phyloP scores from a whole-genome alignment of 2,329 filamentous ascomycete species.

The Alternaria sp. region DNA sequence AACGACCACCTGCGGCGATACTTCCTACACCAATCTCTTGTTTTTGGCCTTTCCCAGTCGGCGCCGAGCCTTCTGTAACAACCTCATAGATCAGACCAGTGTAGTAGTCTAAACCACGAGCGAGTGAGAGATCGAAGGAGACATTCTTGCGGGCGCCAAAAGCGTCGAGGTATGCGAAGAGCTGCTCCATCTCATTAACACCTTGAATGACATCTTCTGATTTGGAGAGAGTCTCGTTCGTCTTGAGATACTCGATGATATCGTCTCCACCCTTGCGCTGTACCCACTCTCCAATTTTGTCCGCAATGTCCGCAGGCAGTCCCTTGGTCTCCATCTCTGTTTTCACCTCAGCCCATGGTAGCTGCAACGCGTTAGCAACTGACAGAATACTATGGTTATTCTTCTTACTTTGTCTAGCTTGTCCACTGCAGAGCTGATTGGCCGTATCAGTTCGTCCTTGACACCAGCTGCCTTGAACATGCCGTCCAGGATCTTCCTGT shows the following conservation, averaged over 20 bases:
- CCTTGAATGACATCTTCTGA: conserved; percentile 76
- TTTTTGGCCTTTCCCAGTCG: conserved; percentile 51
- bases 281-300: conserved; percentile 89
- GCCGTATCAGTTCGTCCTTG: conserved; percentile 83
- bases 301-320: conserved; percentile 76
- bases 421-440: conserved; percentile 92
- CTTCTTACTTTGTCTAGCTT: conserved; percentile 83
- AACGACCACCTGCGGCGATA: conserved; percentile 88
- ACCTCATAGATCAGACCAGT: conserved; percentile 92
- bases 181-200: conserved; percentile 78
- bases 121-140: conserved; percentile 89
- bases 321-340: conserved; percentile 97
- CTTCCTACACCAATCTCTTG: conserved; percentile 77
- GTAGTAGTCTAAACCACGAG: conserved; percentile 91
- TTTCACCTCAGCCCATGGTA: conserved; percentile 85
- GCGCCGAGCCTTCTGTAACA: conserved; percentile 79
- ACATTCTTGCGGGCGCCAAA: conserved; percentile 77
- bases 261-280: conserved; percentile 78
- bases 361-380: conserved; percentile 37
- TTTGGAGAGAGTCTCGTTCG: conserved; percentile 56
- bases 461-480: conserved; percentile 93
- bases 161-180: conserved; percentile 83
- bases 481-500: conserved; percentile 92
- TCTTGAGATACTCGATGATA: conserved; percentile 62
- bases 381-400: background rate